These are phyloP conservation scores for Carex sylvatica DNA, from an alignment of 202 grass and related monocot genomes.

Conservation along the genomic window DNA sequence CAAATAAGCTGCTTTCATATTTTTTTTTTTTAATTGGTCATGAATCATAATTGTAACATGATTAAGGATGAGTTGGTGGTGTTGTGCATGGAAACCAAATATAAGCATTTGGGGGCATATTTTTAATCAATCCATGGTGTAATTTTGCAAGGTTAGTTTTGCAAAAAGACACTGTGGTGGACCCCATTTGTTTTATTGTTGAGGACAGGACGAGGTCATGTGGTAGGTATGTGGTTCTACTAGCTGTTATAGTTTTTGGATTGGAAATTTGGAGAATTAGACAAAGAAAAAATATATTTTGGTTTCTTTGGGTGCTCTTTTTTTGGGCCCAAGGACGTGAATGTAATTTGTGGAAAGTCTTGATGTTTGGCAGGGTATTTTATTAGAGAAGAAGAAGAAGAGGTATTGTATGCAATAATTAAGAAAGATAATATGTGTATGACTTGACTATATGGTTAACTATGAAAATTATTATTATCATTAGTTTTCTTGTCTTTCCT, in stretches of 20 bases:
- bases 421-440: background rate
- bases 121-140: background rate
- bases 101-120: background rate
- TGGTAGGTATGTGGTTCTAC: background rate
- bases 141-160: conserved; percentile 9
- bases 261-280: background rate
- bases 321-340: background rate
- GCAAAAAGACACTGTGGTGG: conserved; percentile 8
- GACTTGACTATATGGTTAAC: background rate
- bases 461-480: conserved; percentile 7
- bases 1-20: background rate
- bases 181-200: conserved; percentile 15
- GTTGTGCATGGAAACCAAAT: background rate
- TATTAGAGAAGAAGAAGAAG: conserved; percentile 9
- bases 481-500: background rate
- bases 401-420: background rate
- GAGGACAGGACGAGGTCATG: too few species aligned
- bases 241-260: conserved; percentile 3
- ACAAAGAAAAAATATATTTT: conserved; percentile 13
- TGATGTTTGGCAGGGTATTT: conserved; percentile 16
- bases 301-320: conserved; percentile 18
- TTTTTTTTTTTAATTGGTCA: background rate
- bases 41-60: background rate
- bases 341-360: conserved; percentile 18
- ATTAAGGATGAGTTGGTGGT: background rate